These are phyloP conservation scores for Arthrinium puccinioides DNA, from an alignment of 2,329 filamentous ascomycete species.

Conservation along the genomic window DNA sequence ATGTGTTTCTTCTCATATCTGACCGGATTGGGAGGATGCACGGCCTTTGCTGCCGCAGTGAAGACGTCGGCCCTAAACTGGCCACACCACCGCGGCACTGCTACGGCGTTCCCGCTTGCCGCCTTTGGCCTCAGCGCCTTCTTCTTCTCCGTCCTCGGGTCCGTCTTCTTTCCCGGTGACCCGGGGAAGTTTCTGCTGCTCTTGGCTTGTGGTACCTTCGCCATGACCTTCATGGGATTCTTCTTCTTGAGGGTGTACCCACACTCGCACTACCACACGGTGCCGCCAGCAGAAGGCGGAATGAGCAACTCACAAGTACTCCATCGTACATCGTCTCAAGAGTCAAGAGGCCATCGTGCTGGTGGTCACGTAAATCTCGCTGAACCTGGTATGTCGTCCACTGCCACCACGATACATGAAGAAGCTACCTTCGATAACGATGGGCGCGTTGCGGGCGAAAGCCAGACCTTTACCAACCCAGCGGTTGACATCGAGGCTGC, in stretches of 20 bases:
- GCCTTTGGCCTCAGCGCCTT: slow-evolving; percentile 94
- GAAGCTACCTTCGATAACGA: slow-evolving; percentile 16
- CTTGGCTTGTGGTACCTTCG: slow-evolving; percentile 70
- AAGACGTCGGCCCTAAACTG: slow-evolving; percentile 87
- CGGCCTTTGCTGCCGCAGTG: slow-evolving; percentile 81
- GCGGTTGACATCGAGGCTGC: slow-evolving; percentile 14
- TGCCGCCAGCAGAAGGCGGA: slow-evolving; percentile 35
- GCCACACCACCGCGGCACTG: slow-evolving; percentile 83
- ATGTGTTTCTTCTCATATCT: slow-evolving; percentile 82
- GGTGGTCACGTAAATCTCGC: slow-evolving; percentile 32
- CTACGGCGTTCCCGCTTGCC: slow-evolving; percentile 86
- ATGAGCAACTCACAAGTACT: slow-evolving; percentile 29
- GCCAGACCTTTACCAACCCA: slow-evolving; percentile 10
- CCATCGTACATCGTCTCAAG: slow-evolving; percentile 33
- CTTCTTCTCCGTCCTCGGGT: slow-evolving; percentile 81
- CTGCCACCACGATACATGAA: slow-evolving; percentile 20
- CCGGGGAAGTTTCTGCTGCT: slow-evolving; percentile 76
- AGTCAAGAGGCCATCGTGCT: slow-evolving; percentile 29
- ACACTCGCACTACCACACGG: slow-evolving; percentile 45
- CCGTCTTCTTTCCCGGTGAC: slow-evolving; percentile 72
- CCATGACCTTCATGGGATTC: slow-evolving; percentile 68
- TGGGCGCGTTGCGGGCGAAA: slow-evolving; percentile 13
- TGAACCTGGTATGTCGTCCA: slow-evolving; percentile 60
- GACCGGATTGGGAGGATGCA: slow-evolving; percentile 81
- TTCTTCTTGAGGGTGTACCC: slow-evolving; percentile 78